These are phyloP conservation scores for Pythium phragmitis DNA, from an alignment of 352 stramenopile species.

Conservation along the genomic window DNA sequence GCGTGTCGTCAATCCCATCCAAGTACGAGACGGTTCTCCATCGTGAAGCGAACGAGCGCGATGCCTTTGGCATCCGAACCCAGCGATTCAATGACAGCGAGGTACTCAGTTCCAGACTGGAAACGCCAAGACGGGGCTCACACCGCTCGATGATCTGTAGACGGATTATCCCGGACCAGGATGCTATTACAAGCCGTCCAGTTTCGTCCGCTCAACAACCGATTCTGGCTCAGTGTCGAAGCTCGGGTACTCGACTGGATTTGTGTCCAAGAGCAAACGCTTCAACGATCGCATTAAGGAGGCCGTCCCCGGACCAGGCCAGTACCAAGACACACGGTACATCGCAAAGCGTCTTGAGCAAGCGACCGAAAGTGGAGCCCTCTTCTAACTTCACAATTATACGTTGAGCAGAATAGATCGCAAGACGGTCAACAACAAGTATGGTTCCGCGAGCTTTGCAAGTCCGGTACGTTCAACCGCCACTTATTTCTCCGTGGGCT, in stretches of 20 bases:
- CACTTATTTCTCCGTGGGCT: too few species aligned
- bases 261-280: slow-evolving; percentile 76
- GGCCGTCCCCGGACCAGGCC: slow-evolving; percentile 53
- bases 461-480: slow-evolving; percentile 35
- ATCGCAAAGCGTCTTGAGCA: neutral
- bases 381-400: neutral
- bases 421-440: slow-evolving; percentile 58
- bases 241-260: slow-evolving; percentile 71
- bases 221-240: slow-evolving; percentile 76
- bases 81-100: slow-evolving; percentile 63
- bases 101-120: slow-evolving; percentile 13
- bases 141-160: slow-evolving; percentile 23
- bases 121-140: neutral
- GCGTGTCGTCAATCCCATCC: slow-evolving; percentile 73
- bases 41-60: slow-evolving; percentile 50
- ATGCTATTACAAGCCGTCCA: slow-evolving; percentile 66
- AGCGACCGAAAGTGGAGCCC: neutral
- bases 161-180: slow-evolving; percentile 72
- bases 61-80: slow-evolving; percentile 70
- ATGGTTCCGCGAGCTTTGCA: slow-evolving; percentile 68
- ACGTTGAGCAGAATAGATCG: slow-evolving; percentile 32
- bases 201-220: slow-evolving; percentile 50
- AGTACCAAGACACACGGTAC: slow-evolving; percentile 62
- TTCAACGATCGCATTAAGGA: slow-evolving; percentile 56
- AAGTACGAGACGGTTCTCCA: slow-evolving; percentile 78